A percentile compares a stretch with the other conserved stretches of the same genome.
Conservation (phyloP, 441 rosid species). For the Macaranga tanarius region DNA sequence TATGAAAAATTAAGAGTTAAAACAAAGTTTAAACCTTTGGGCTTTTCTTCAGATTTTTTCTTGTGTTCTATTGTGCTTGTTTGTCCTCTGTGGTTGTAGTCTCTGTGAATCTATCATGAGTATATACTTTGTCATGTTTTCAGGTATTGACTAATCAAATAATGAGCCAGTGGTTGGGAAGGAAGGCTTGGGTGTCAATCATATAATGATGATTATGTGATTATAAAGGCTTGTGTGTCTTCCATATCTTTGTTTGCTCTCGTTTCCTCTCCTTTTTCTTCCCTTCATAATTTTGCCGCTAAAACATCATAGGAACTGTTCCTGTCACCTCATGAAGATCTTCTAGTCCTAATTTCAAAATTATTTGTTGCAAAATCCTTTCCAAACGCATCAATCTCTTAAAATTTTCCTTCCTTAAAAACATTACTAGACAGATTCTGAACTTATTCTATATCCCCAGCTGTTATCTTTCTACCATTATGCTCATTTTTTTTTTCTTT, state of each 20-base stretch:
- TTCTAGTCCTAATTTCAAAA: neutral
- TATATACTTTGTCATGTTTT: neutral
- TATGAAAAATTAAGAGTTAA: neutral
- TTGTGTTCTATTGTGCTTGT: no score
- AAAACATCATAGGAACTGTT: neutral
- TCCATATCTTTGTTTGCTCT: neutral
- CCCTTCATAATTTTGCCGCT: neutral
- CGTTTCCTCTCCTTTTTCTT: neutral
- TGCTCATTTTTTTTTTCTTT: neutral
- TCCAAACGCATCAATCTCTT: neutral
- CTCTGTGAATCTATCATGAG: neutral
- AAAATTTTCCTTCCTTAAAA: neutral
- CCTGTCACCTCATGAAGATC: neutral
- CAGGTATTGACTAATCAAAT: neutral
- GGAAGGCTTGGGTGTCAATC: no score
- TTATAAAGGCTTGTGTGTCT: neutral
- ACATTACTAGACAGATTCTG: neutral
- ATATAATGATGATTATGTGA: neutral
- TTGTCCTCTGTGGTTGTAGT: neutral
- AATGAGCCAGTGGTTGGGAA: neutral
- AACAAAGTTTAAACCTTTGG: neutral
- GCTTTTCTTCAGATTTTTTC: neutral
- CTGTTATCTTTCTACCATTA: neutral
- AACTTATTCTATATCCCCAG: neutral
- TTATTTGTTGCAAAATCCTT: neutral